Percentiles rank a stretch among this genome's conserved stretches.
phyloP scores from a whole-genome alignment of 2,329 filamentous ascomycete genomes.

The Rhynchosporium agropyri region DNA sequence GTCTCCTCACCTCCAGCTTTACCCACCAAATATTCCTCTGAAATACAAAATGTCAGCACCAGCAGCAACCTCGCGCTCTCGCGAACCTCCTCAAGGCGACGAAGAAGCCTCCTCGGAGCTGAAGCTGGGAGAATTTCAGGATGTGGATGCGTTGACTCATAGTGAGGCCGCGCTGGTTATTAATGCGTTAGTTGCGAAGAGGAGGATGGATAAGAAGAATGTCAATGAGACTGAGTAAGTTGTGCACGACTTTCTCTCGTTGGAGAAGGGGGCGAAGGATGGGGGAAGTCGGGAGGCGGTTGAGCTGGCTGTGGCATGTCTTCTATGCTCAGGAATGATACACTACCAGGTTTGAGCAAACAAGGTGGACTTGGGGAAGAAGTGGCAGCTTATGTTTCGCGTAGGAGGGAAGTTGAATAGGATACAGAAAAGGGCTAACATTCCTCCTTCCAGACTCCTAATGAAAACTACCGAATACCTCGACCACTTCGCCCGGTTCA shows the following conservation, averaged over 20 bases:
- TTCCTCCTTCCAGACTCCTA: conserved; percentile 63
- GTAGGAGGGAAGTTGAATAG: not conserved
- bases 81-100: conserved; percentile 72
- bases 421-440: not conserved
- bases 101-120: conserved; percentile 84
- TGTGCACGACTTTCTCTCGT: not conserved
- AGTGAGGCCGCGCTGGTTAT: conserved; percentile 92
- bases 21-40: not conserved
- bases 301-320: not conserved
- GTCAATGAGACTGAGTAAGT: conserved; percentile 81
- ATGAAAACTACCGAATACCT: conserved; percentile 90
- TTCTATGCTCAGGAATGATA: not conserved
- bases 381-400: not conserved
- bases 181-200: conserved; percentile 82
- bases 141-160: conserved; percentile 87
- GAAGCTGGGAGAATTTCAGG: conserved; percentile 89
- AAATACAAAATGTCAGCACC: conserved; percentile 33
- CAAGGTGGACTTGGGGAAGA: too few relatives aligned
- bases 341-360: not conserved
- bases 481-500: conserved; percentile 93
- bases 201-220: conserved; percentile 77
- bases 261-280: not conserved
- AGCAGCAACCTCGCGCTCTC: conserved; percentile 60
- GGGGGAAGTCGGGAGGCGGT: not conserved
- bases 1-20: conserved; percentile 2